These are phyloP conservation scores for Fraxinus excelsior DNA, from an alignment of 257 asterid species.

Conservation along the genomic window DNA sequence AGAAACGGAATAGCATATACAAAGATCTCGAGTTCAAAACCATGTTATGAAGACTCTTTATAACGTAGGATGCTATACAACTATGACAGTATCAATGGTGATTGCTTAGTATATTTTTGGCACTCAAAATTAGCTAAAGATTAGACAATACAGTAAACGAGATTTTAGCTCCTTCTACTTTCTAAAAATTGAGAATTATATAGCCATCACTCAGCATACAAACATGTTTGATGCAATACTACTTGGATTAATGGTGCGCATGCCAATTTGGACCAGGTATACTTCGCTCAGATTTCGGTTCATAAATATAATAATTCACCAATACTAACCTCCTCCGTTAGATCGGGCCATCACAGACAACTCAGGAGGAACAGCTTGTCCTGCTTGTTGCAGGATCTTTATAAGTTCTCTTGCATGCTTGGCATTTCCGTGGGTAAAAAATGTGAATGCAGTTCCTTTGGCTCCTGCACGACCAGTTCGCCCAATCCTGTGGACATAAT, in stretches of 20 bases:
- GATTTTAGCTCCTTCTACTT: too few relatives aligned
- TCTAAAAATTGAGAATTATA: not conserved
- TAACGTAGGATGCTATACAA: too few relatives aligned
- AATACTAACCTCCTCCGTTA: constrained; percentile 56
- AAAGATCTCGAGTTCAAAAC: not conserved
- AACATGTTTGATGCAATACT: not conserved
- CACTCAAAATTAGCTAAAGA: not conserved
- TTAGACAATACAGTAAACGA: not conserved
- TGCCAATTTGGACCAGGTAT: not conserved
- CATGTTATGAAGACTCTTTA: too few relatives aligned
- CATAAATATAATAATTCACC: not conserved
- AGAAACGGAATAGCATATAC: not conserved
- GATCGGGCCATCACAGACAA: constrained; percentile 63
- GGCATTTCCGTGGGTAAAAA: constrained; percentile 76
- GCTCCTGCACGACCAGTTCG: constrained; percentile 98
- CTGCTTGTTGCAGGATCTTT: constrained; percentile 80
- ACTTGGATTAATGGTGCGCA: too few relatives aligned
- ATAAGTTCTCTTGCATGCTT: constrained; percentile 66
- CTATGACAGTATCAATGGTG: too few relatives aligned
- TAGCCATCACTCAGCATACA: not conserved
- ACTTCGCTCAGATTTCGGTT: not conserved
- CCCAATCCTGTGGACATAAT: constrained; percentile 93
- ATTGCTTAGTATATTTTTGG: not conserved
- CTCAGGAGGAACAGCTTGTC: constrained; percentile 81
- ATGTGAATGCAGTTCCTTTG: constrained; percentile 73